Base-by-base conservation (phyloP, 2,329 filamentous ascomycete genomes). In the Capronia epimyces region DNA sequence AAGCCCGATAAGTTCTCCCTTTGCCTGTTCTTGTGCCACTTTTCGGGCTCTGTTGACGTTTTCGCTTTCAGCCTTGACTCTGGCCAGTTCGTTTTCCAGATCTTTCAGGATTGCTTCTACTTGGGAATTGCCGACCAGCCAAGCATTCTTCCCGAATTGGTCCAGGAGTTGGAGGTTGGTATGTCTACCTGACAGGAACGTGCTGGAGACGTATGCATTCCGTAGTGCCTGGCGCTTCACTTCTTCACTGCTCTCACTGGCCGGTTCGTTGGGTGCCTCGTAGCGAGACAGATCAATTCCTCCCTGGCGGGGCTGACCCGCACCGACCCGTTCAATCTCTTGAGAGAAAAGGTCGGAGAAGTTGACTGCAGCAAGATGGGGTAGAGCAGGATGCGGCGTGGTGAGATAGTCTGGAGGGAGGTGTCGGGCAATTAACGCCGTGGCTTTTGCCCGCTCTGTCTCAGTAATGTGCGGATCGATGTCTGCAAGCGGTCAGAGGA, bases 61-160 rank as follows among this genome's bases (percentile, higher is more conserved):
- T 65, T 96, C 89, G 42, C 89, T 78, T 58, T 86, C 81, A 52
- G 78, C 75, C 66, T 83, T 84, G 16, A 79, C 72, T 32, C 74
- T 76, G 12, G 81, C 83, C 43, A 97, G 74, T 62, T 95, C 89
- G 39, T 75, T 75, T 75, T 97, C 91, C 21, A 94, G 64, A 10
- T 68, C 68, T 44, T 77, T 76, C 45, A 94, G 69, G 36, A 88
- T 78, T 37, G 81, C 80, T 70, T 96, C 91, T 16, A 89, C 69
- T 60, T 87, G 82, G 61, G 84, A 81, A 68, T 98, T 98, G 4
- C 81, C 81, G 7, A 95, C 78, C 49, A 98, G 75, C 91, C 93
- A 97, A 8, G 88, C 85, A 67, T 95, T 95, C 71, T 88, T 88
- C 60, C 91, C 93, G 68, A 84, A 84, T 44, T 77, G 77, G 62